These are phyloP conservation scores for Lagenidium sp. DNA, from an alignment of 352 stramenopile species.

Conservation along the genomic window DNA sequence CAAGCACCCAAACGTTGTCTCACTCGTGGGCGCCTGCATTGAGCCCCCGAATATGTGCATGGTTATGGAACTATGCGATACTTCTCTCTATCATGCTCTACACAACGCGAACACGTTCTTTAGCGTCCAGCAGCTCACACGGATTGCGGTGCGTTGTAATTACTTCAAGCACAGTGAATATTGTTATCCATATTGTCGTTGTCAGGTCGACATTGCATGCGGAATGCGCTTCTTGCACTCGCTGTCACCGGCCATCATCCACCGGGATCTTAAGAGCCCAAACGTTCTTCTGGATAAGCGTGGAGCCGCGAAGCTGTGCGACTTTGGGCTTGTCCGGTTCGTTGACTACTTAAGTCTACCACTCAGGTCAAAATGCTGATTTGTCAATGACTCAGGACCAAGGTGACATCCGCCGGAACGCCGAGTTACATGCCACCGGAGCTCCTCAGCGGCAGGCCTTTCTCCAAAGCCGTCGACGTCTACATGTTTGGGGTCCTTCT, in stretches of 20 bases:
- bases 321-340: slow-evolving; percentile 85
- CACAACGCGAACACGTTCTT: slow-evolving; percentile 42
- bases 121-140: slow-evolving; percentile 38
- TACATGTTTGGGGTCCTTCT: slow-evolving; percentile 91
- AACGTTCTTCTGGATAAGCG: slow-evolving; percentile 80
- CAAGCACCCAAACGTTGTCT: slow-evolving; percentile 66
- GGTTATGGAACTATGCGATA: slow-evolving; percentile 71
- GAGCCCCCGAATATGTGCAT: slow-evolving; percentile 75
- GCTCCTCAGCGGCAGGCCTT: slow-evolving; percentile 68
- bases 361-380: slow-evolving; percentile 42
- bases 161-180: neutral
- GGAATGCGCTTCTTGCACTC: slow-evolving; percentile 88
- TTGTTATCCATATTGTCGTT: neutral
- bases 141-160: slow-evolving; percentile 25
- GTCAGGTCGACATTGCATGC: slow-evolving; percentile 41
- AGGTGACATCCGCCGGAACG: slow-evolving; percentile 76
- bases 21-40: slow-evolving; percentile 60
- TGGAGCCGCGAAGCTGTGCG: slow-evolving; percentile 83
- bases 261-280: slow-evolving; percentile 87
- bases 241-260: slow-evolving; percentile 72
- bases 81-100: slow-evolving; percentile 56
- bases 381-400: slow-evolving; percentile 33
- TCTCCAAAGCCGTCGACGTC: slow-evolving; percentile 88
- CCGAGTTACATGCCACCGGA: slow-evolving; percentile 87
- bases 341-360: neutral